Evolutionary conservation across 306 rosid species (phyloP).

Genomic region (Cucurbita ficifolia): DNA sequence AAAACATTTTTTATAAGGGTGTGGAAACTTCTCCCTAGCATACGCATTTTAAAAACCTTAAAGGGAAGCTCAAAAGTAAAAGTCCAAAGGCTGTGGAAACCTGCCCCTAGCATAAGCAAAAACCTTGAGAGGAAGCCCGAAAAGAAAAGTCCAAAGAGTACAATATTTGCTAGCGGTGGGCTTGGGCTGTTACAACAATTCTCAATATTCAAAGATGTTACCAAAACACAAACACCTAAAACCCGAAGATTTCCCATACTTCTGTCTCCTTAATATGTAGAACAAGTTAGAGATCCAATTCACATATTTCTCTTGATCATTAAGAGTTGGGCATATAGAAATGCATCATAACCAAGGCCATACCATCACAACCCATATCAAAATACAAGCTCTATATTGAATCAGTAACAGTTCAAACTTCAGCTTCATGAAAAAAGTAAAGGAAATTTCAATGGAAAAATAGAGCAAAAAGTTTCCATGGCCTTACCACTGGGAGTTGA

Average conservation of each 20-base stretch:
- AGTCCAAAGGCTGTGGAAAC: too few species aligned
- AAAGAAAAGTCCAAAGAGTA: too few species aligned
- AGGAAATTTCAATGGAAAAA: neutral
- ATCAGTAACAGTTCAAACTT: neutral
- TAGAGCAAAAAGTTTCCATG: slow-evolving; percentile 15
- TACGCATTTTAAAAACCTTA: too few species aligned
- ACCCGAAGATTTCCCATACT: neutral
- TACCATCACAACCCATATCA: neutral
- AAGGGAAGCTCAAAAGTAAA: too few species aligned
- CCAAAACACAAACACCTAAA: neutral
- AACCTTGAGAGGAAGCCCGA: too few species aligned
- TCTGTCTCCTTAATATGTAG: neutral
- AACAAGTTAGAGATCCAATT: neutral
- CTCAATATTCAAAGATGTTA: neutral
- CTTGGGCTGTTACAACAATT: neutral
- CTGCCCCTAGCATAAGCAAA: too few species aligned
- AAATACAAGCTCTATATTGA: neutral
- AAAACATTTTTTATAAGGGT: too few species aligned
- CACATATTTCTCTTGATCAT: neutral
- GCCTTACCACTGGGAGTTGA: slow-evolving; percentile 53
- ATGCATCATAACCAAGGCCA: neutral
- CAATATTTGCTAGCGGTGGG: too few species aligned
- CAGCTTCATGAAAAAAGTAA: neutral
- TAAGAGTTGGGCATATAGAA: neutral
- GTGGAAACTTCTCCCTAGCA: too few species aligned